Base-by-base conservation (phyloP, 768 basidiomycete genomes). In the Tubosaeta sp. region DNA sequence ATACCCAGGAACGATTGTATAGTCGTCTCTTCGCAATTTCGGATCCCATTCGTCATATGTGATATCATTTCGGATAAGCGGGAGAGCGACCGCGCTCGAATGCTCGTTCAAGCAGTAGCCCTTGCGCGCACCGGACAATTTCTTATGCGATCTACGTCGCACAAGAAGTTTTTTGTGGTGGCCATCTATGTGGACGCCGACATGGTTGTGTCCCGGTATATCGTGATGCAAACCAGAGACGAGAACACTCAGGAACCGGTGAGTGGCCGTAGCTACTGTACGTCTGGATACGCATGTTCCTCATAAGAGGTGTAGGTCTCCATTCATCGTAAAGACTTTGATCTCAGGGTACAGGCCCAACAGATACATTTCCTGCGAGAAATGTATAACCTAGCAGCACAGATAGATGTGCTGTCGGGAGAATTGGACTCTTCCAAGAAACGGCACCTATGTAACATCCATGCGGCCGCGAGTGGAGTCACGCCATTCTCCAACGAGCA, bases 81-180 rank as follows among this genome's bases (percentile, higher is more conserved):
- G 1, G 10, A 48, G 21, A 0, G 0, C 0, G 49, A 41, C 14
- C 40, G 38, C 8, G 36, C 1, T 9, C 36, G 51, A 2, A 61
- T 61, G 59, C 56, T 61, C 10, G 5, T 61, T 16, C n/a, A 61
- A 19, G 56, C 51, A 2, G 58, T 39, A 2, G 24, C 48, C 2
- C 14, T 48, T 13, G 56, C 47, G 2, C 44, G 51, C 1, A 12
- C 38, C 0, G 51, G 53, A 6, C 19, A 46, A 7, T 34, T 10
- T 12, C 40, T 38, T 12, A 7, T 38, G n/a, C 9, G 14, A 19
- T 58, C 3, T 29, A 29, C 46, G 13, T 35, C n/a, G n/a, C n/a
- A 35, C 8, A 36, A 22, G 19, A 18, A 8, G 0, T 55, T 58
- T 44, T 60, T 61, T 12, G 35, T 61, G 1, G 50, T 61, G 16